Evolutionary conservation across 1,139 yeast genomes (phyloP), one percentile per base, ranked within the genome.

Genomic region (Kurtzmaniella natalensis): DNA sequence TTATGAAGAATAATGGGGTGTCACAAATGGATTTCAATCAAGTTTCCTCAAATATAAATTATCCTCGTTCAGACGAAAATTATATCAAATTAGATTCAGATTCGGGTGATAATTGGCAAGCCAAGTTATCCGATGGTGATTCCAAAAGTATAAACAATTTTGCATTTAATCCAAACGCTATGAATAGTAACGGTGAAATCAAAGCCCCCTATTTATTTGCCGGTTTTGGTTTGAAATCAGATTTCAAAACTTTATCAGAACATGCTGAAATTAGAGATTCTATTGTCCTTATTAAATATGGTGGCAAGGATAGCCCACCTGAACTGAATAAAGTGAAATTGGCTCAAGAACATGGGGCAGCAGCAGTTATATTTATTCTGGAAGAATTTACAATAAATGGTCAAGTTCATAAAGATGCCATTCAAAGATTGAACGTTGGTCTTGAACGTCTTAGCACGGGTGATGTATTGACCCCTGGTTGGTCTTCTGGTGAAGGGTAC

Each of bases 381-480:
- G 53, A 60, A 0, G 41, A 55, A 28, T 45, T 53, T 27, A 47
- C 50, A 6, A 39, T 55, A 6, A 54, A 59, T 3, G 66, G 72
- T 16, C 77, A 72, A 36, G 61, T 57, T 1, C 45, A 47, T 23
- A 63, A 56, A 17, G 77, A 72, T 30, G 65, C 76, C 0, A 75
- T 83, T 18, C 81, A 81, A 50, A 72, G 77, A 38, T 72, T 71
- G 18, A 71, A 84, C 38, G 84, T 83, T 3, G 94, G 82, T 0
- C 64, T 79, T 25, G 66, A 82, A 0, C 78, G 85, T 37, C 61
- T 66, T 38, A 72, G 76, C 38, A 78, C 94, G 0, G 97, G 97
- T 2, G 94, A 87, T 53, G 73, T 86, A 3, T 56, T 85, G 16
- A 72, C 83, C 1, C 94, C 95, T 0, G 95, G 94, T 0, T 81